These are phyloP conservation scores for Peronosclerospora sorghi DNA, from an alignment of 352 stramenopile genomes.

Conservation along the genomic window DNA sequence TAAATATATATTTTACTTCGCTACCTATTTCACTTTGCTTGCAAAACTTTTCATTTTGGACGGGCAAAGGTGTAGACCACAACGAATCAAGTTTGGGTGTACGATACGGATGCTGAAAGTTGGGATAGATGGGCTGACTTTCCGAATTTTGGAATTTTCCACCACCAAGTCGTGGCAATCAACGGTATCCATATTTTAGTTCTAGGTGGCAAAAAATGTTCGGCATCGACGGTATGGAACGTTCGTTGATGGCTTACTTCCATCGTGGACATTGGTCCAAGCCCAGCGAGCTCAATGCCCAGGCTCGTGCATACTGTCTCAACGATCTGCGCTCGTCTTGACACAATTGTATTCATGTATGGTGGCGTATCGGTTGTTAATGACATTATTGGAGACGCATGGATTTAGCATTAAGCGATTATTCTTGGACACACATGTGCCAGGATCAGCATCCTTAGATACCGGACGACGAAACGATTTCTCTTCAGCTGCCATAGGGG, in stretches of 20 bases:
- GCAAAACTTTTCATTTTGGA: constrained; percentile 74
- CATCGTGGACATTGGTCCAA: constrained; percentile 68
- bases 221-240: constrained; percentile 44
- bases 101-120: constrained; percentile 29
- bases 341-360: constrained; percentile 78
- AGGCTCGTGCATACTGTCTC: constrained; percentile 53
- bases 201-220: constrained; percentile 75
- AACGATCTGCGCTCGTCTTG: constrained; percentile 57
- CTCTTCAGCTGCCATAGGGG: constrained; percentile 56
- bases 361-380: constrained; percentile 66
- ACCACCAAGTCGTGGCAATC: constrained; percentile 67
- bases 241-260: constrained; percentile 58
- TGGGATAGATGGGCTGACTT: constrained; percentile 80
- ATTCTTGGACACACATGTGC: constrained; percentile 65
- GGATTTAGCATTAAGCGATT: constrained; percentile 80
- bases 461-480: constrained; percentile 60
- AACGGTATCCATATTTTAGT: constrained; percentile 68
- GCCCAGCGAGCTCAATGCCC: constrained; percentile 49
- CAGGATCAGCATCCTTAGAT: constrained; percentile 62
- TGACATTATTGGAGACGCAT: constrained; percentile 61
- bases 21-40: too few relatives aligned
- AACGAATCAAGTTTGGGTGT: constrained; percentile 64
- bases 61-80: constrained; percentile 24
- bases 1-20: too few relatives aligned
- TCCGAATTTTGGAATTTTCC: constrained; percentile 60